A percentile compares a stretch with the other conserved stretches of the same genome.
These are phyloP conservation scores for Aspergillus niger DNA, from an alignment of 2,329 filamentous ascomycete genomes.

Conservation along the genomic window DNA sequence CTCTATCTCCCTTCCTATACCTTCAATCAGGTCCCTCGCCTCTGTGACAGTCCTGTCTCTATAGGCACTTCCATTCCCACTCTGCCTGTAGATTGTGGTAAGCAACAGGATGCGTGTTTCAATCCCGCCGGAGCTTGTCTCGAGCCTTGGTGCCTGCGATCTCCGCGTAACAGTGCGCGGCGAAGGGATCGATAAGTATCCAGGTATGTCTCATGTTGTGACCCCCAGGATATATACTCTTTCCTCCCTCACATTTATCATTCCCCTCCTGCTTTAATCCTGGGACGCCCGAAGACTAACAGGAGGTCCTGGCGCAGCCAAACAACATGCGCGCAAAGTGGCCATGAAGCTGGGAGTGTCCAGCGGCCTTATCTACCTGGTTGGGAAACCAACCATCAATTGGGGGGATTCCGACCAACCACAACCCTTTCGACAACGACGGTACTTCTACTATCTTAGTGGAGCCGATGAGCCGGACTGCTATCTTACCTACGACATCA, in stretches of 20 bases:
- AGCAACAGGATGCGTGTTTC: neutral
- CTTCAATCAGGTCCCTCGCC: neutral
- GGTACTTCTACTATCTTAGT: slow-evolving; percentile 64
- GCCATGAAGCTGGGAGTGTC: slow-evolving; percentile 45
- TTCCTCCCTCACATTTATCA: neutral
- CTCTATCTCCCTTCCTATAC: neutral
- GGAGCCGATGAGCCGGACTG: slow-evolving; percentile 58
- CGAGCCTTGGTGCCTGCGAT: slow-evolving; percentile 28
- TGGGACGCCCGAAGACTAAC: slow-evolving; percentile 1
- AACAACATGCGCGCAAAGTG: slow-evolving; percentile 52
- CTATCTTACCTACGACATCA: slow-evolving; percentile 59
- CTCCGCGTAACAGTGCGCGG: slow-evolving; percentile 33
- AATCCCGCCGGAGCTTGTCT: slow-evolving; percentile 13
- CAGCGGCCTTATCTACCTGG: slow-evolving; percentile 59
- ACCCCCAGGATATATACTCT: neutral
- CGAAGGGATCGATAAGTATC: slow-evolving; percentile 43
- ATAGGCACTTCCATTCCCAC: neutral
- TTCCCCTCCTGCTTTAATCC: neutral
- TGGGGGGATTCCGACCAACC: slow-evolving; percentile 63
- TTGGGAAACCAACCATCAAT: slow-evolving; percentile 52
- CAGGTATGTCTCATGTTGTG: slow-evolving; percentile 30
- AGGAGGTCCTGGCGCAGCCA: slow-evolving; percentile 39
- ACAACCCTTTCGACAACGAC: slow-evolving; percentile 58
- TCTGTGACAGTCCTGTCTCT: neutral
- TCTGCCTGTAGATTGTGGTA: neutral